A percentile compares a stretch with the other conserved stretches of the same genome.
phyloP scores from a whole-genome alignment of 2,329 filamentous ascomycete genomes.

The Emericellopsis cladophorae region DNA sequence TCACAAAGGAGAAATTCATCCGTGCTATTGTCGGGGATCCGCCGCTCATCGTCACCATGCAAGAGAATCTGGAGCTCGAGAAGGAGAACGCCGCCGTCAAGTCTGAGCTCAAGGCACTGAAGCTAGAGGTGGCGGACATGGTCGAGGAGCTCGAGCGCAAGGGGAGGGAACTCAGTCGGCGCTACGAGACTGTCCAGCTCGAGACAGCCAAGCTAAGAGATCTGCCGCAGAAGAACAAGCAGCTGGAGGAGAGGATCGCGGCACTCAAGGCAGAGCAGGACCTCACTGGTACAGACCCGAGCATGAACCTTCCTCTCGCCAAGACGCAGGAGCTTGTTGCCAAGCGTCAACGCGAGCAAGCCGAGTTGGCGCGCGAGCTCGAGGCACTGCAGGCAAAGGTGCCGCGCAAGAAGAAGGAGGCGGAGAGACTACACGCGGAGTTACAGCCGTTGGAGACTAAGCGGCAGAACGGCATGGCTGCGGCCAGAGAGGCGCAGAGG shows the following conservation, averaged over 20 bases:
- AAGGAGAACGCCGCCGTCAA: slow-evolving; percentile 57
- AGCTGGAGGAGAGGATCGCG: slow-evolving; percentile 34
- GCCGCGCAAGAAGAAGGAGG: slow-evolving; percentile 53
- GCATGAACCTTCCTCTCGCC: slow-evolving; percentile 41
- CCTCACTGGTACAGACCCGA: slow-evolving; percentile 19
- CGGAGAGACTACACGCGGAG: slow-evolving; percentile 55
- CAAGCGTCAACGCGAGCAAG: slow-evolving; percentile 34
- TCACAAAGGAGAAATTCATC: slow-evolving; percentile 96
- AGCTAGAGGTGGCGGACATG: slow-evolving; percentile 64
- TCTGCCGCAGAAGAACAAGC: slow-evolving; percentile 34
- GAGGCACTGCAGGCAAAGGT: slow-evolving; percentile 49
- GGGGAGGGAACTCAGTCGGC: slow-evolving; percentile 42
- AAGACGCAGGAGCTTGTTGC: slow-evolving; percentile 43
- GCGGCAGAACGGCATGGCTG: slow-evolving; percentile 49
- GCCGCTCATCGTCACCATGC: slow-evolving; percentile 68
- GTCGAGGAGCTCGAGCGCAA: slow-evolving; percentile 58
- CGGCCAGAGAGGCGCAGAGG: slow-evolving; percentile 58
- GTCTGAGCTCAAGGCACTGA: slow-evolving; percentile 63
- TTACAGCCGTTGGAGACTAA: slow-evolving; percentile 56
- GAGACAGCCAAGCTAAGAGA: slow-evolving; percentile 36
- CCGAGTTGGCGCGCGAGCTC: slow-evolving; percentile 49
- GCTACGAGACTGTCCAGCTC: slow-evolving; percentile 35
- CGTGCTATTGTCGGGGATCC: slow-evolving; percentile 85
- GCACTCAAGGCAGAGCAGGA: slow-evolving; percentile 29
- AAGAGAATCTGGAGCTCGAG: slow-evolving; percentile 73